A percentile compares a stretch with the other conserved stretches of the same genome.
Evolutionary conservation across 2,329 filamentous ascomycete species (phyloP).

Genomic region (Botrytis squamosa): DNA sequence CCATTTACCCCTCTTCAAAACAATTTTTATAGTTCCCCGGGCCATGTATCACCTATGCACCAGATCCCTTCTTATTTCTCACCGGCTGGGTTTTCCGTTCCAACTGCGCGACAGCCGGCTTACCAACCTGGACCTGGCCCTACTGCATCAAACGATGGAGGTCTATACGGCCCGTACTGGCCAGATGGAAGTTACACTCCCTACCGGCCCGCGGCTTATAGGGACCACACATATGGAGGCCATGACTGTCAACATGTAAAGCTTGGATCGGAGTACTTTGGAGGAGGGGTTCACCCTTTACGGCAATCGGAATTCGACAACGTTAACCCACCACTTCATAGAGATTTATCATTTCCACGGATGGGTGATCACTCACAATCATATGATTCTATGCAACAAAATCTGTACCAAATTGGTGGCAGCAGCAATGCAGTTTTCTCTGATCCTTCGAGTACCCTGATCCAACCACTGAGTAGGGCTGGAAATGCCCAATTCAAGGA

Average conservation of each 20-base stretch:
- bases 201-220: conserved; percentile 57
- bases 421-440: conserved; percentile 14
- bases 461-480: conserved; percentile 30
- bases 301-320: conserved; percentile 24
- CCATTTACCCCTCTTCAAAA: conserved; percentile 28
- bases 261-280: conserved; percentile 18
- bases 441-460: conserved; percentile 30
- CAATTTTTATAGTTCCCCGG: conserved; percentile 30
- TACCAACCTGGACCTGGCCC: conserved; percentile 57
- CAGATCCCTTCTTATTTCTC: conserved; percentile 32
- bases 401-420: conserved; percentile 15
- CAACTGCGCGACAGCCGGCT: conserved; percentile 58
- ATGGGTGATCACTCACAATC: conserved; percentile 8
- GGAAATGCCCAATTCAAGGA: conserved; percentile 59
- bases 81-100: conserved; percentile 49
- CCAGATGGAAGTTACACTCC: conserved; percentile 55
- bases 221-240: conserved; percentile 48
- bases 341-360: conserved; percentile 11
- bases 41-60: conserved; percentile 31
- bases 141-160: conserved; percentile 56
- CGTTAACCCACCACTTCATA: conserved; percentile 3
- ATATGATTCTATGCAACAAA: conserved; percentile 19
- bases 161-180: conserved; percentile 62
- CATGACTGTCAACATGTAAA: conserved; percentile 17
- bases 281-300: conserved; percentile 6